Percentiles rank a stretch among this genome's conserved stretches.
Evolutionary conservation across 2,329 filamentous ascomycete genomes (phyloP).

Genomic region (Purpureocillium takamizusanense): DNA sequence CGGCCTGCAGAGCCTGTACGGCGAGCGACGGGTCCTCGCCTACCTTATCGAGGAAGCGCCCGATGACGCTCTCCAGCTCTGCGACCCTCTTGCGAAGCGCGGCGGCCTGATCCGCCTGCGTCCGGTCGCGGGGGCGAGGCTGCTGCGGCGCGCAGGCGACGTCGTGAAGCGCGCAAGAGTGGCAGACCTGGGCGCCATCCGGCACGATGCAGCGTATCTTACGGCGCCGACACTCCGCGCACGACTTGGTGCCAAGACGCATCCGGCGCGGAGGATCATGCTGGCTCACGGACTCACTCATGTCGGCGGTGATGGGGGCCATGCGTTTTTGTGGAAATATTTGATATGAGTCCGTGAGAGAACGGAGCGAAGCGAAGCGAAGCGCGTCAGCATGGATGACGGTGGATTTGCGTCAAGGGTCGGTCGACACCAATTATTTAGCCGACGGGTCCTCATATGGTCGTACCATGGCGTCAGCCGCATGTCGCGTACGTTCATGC

Average conservation of each 20-base stretch:
- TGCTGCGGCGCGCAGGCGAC: conserved; percentile 35
- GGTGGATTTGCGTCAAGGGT: too few relatives aligned
- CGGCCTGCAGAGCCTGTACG: neutral
- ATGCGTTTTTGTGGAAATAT: too few relatives aligned
- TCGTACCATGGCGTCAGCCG: neutral
- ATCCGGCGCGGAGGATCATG: conserved; percentile 14
- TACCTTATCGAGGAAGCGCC: neutral
- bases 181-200: conserved; percentile 26
- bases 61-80: conserved; percentile 16
- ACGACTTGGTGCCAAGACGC: conserved; percentile 23
- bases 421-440: too few relatives aligned
- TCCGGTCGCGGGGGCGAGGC: conserved; percentile 8
- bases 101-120: conserved; percentile 1
- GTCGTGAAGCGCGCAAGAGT: conserved; percentile 33
- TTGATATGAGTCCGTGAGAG: too few relatives aligned
- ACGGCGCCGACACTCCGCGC: conserved; percentile 34
- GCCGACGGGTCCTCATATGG: too few relatives aligned
- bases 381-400: too few relatives aligned
- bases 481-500: too few relatives aligned
- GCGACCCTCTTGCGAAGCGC: conserved; percentile 10
- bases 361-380: too few relatives aligned
- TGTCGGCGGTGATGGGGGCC: too few relatives aligned
- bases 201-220: conserved; percentile 39
- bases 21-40: conserved; percentile 1
- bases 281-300: conserved; percentile 16